phyloP scores from a whole-genome alignment of 176 grass and related monocot genomes.

The sorghum (Sorghum bicolor) region DNA sequence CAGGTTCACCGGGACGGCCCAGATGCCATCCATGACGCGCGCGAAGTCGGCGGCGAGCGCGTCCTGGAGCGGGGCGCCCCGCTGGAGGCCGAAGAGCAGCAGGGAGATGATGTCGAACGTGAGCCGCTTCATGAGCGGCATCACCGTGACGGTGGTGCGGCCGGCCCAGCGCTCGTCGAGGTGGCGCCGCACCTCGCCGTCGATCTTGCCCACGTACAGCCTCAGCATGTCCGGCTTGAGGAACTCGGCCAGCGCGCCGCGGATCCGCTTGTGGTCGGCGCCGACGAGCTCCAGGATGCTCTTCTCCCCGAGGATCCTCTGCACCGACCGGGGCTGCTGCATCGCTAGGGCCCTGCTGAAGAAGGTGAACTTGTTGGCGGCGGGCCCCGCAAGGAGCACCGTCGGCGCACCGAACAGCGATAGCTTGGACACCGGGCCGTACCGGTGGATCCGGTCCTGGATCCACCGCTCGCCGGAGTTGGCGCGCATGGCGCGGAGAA shows the following conservation, averaged over 20 bases:
- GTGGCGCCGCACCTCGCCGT: conserved; percentile 46
- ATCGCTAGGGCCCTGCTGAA: conserved; percentile 14
- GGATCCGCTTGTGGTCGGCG: conserved; percentile 43
- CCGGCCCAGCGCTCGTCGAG: conserved; percentile 33
- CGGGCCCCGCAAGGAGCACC: conserved; percentile 24
- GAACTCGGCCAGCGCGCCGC: conserved; percentile 46
- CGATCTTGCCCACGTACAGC: conserved; percentile 46
- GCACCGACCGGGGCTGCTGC: conserved; percentile 35
- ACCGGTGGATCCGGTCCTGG: conserved; percentile 8
- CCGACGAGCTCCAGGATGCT: conserved; percentile 41
- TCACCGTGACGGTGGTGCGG: background rate
- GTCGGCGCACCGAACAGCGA: conserved; percentile 42
- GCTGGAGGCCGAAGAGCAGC: conserved; percentile 39
- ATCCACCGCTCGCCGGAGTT: conserved; percentile 47
- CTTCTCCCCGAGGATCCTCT: conserved; percentile 24
- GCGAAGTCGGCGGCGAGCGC: conserved; percentile 20
- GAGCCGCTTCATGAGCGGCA: conserved; percentile 51
- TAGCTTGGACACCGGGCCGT: conserved; percentile 57
- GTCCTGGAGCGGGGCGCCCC: background rate
- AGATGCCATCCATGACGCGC: background rate
- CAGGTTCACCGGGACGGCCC: conserved; percentile 32
- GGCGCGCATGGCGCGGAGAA: conserved; percentile 50
- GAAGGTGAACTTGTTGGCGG: conserved; percentile 47
- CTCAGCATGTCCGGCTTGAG: conserved; percentile 47
- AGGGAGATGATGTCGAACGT: conserved; percentile 43